Percentiles rank a stretch among this genome's conserved stretches.
Evolutionary conservation across 768 basidiomycete species (phyloP).

Genomic region (Amanita exitialis): DNA sequence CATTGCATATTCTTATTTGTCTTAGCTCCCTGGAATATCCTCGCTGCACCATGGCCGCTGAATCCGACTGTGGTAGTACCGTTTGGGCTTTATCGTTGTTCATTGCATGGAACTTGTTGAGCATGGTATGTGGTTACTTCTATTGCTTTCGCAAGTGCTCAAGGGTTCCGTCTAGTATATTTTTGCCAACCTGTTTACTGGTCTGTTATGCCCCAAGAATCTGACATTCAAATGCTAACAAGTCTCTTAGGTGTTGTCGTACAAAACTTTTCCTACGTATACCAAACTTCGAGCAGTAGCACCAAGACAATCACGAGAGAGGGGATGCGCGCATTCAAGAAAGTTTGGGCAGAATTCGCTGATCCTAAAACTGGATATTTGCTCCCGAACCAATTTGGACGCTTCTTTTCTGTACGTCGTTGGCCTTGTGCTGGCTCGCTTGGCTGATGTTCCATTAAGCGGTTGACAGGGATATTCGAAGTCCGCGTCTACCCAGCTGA

Average conservation of each 20-base stretch:
- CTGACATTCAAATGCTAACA: slow-evolving; percentile 1
- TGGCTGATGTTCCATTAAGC: slow-evolving; percentile 30
- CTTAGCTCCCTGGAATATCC: slow-evolving; percentile 66
- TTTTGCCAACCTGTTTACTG: slow-evolving; percentile 93
- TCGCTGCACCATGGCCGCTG: slow-evolving; percentile 61
- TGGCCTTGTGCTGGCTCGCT: not conserved
- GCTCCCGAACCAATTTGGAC: slow-evolving; percentile 55
- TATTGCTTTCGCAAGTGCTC: not conserved
- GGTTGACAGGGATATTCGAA: slow-evolving; percentile 80
- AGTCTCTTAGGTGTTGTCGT: slow-evolving; percentile 69
- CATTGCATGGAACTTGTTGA: slow-evolving; percentile 91
- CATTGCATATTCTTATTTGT: slow-evolving; percentile 7
- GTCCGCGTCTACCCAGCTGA: slow-evolving; percentile 75
- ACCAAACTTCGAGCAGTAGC: slow-evolving; percentile 76
- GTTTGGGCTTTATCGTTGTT: slow-evolving; percentile 81
- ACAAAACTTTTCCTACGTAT: slow-evolving; percentile 93
- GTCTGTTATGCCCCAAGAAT: slow-evolving; percentile 23
- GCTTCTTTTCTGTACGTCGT: slow-evolving; percentile 73
- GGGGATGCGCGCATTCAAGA: slow-evolving; percentile 92
- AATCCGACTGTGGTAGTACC: slow-evolving; percentile 83
- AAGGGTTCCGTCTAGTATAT: slow-evolving; percentile 56
- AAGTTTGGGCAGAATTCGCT: slow-evolving; percentile 84
- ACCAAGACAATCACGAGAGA: slow-evolving; percentile 77
- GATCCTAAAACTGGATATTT: slow-evolving; percentile 72
- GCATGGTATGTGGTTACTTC: slow-evolving; percentile 58